Evolutionary conservation across 2,329 filamentous ascomycete species (phyloP).

Genomic region (Aspergillus sp.): DNA sequence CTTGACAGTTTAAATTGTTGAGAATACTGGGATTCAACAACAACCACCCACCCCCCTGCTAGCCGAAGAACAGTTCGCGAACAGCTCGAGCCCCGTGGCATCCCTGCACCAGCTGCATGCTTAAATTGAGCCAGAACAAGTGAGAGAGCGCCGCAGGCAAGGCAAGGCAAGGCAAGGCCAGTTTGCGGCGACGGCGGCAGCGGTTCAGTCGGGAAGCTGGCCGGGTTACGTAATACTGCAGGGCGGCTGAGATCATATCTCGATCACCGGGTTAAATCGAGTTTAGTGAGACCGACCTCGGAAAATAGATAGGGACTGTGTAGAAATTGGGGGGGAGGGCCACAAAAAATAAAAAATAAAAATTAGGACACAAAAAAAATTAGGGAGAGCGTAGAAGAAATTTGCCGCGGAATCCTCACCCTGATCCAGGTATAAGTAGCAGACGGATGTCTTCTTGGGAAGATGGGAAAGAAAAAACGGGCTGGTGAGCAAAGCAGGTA

Average conservation of each 20-base stretch:
- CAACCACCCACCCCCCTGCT: neutral
- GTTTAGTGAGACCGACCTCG: neutral
- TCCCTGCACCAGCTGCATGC: constrained; percentile 9
- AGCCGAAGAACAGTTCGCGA: neutral
- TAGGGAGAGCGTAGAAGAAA: neutral
- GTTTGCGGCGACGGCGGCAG: neutral
- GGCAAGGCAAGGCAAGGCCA: neutral
- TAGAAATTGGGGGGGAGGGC: neutral
- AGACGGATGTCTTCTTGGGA: constrained; percentile 1
- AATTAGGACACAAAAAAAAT: neutral
- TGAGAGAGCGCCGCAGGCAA: too few relatives aligned
- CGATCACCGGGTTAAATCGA: neutral
- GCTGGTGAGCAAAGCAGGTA: neutral
- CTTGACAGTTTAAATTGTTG: neutral
- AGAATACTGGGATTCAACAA: neutral
- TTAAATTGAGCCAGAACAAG: neutral
- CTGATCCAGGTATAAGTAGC: constrained; percentile 7
- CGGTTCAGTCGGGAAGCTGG: constrained; percentile 3
- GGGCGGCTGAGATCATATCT: constrained; percentile 14
- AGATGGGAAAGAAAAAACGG: neutral
- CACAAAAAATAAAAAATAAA: neutral
- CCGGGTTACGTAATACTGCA: constrained; percentile 17
- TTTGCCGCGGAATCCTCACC: neutral
- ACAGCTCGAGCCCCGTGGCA: neutral
- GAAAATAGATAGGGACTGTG: neutral